Base-by-base conservation (phyloP, 805 yeast species). In the Cyberlindnera euphorbiae region DNA sequence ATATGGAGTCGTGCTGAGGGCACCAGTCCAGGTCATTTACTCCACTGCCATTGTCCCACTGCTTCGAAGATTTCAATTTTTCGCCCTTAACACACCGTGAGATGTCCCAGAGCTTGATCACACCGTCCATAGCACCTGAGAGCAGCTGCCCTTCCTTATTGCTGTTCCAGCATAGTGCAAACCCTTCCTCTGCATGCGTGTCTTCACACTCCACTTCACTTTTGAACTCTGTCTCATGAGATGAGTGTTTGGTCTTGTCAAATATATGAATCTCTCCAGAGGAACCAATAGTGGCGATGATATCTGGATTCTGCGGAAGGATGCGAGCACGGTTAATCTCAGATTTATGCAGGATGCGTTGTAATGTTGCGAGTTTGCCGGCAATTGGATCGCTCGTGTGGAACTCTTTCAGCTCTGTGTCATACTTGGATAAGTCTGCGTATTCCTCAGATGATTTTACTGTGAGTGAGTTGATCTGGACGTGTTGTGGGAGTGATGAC, bases 281-380 rank as follows among this genome's bases (percentile, higher is more conserved):
- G 28, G 81, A 75, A 28, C 83, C 76, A 8, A 79, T 75, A 14
- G 87, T 73, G 2, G 89, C 86, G 5, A 89, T 67, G 5, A 89
- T 52, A 51, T 88, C 93, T 2, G 93, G 93, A 50, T 89, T 89
- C 47, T 82, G 90, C 0, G 96, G 95, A 78, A 84, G 75, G 50
- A 73, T 75, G 25, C 81, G 67, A 0, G 83, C 79, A 42, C 75
- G 72, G 53, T 86, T 85, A 38, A 88, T 79, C 45, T 82, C 93
- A 2, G 85, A 88, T 1, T 63, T 56, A 46, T 79, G 87, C 23
- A 73, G 67, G n/a, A 84, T 77, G 30, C 71, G 69, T 58, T 84
- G 94, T 5, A 67, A 43, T 22, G 69, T 55, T 28, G 57, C 56
- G 14, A 73, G 55, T 35, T 68, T 60, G 11, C 59, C 63, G 35